These are phyloP conservation scores for Plasmodium yoelii DNA, from an alignment of 169 alveolate species.

Conservation along the genomic window DNA sequence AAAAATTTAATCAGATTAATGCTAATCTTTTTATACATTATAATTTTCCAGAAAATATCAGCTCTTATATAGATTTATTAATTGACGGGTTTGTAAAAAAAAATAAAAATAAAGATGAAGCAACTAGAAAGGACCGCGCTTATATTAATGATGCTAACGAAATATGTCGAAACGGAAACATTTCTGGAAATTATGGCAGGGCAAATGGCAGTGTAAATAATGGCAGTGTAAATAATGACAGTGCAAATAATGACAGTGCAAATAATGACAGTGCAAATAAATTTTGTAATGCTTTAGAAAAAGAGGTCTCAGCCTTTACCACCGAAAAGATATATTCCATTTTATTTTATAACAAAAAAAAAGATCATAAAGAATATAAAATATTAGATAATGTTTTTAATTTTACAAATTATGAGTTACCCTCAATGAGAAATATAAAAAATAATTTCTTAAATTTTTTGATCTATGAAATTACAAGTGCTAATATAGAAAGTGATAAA, in stretches of 20 bases:
- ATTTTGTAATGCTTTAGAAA: not conserved
- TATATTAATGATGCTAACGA: not conserved
- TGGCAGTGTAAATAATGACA: too few relatives aligned
- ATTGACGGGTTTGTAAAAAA: not conserved
- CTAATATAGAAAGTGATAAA: constrained; percentile 31
- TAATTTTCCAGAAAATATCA: constrained; percentile 17
- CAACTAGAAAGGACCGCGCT: not conserved
- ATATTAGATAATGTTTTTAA: constrained; percentile 23
- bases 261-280: too few relatives aligned
- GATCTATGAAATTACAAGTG: constrained; percentile 49
- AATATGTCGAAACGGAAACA: not conserved
- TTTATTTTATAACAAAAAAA: constrained; percentile 60
- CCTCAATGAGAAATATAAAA: constrained; percentile 33
- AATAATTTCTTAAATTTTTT: constrained; percentile 44
- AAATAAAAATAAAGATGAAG: not conserved
- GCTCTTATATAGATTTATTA: constrained; percentile 30
- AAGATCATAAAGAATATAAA: constrained; percentile 34
- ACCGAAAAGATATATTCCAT: constrained; percentile 20
- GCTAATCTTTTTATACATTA: constrained; percentile 47
- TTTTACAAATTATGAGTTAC: constrained; percentile 38
- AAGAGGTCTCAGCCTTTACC: not conserved
- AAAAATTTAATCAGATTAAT: constrained; percentile 15
- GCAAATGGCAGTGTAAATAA: too few relatives aligned
- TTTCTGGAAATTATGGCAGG: not conserved
- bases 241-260: too few relatives aligned